These are phyloP conservation scores for Camellia japonica DNA, from an alignment of 148 eudicot genomes.

Conservation along the genomic window DNA sequence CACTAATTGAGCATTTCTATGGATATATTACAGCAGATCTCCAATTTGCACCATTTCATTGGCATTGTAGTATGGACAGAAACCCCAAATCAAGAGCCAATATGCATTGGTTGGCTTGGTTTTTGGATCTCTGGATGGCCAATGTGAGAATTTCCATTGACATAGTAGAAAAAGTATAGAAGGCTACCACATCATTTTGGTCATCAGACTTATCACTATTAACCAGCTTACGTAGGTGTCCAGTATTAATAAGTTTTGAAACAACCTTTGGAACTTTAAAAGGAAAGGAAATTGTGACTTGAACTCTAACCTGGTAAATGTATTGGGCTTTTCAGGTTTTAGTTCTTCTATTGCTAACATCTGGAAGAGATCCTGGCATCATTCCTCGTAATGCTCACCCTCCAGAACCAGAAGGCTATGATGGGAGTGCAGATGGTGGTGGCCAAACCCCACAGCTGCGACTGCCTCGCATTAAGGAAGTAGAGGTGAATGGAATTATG, in stretches of 20 bases:
- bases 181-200: neutral
- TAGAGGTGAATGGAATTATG: constrained; percentile 85
- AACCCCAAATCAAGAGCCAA: neutral
- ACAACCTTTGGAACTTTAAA: too few relatives aligned
- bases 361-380: constrained; percentile 98
- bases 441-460: constrained; percentile 94
- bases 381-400: constrained; percentile 97
- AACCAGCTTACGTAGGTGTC: neutral
- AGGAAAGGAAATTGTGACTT: neutral
- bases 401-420: constrained; percentile 87
- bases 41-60: neutral
- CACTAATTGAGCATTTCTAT: neutral
- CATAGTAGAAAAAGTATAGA: neutral
- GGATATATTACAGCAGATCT: neutral
- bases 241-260: neutral
- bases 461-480: constrained; percentile 92
- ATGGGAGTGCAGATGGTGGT: constrained; percentile 71
- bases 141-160: neutral
- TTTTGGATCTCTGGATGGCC: neutral
- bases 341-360: constrained; percentile 74
- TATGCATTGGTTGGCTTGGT: neutral
- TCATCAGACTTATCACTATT: neutral
- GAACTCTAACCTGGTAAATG: constrained; percentile 1
- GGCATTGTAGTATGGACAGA: too few relatives aligned
- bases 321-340: constrained; percentile 57